Base-by-base conservation (phyloP, 2,329 filamentous ascomycete species). In the Colletotrichum sp. region DNA sequence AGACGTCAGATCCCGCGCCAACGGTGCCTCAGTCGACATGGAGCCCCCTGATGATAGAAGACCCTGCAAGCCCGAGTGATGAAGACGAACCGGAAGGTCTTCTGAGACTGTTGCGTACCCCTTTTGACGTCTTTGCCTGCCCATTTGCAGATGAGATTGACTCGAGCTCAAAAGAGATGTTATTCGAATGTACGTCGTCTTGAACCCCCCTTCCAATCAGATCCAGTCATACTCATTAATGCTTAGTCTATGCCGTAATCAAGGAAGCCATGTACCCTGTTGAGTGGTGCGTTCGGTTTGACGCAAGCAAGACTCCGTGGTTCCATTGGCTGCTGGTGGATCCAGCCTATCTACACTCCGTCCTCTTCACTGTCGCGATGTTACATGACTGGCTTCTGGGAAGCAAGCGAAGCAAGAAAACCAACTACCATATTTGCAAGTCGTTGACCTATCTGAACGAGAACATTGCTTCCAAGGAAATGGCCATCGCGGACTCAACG, bases 271-370 rank as follows among this genome's bases (percentile, higher is more conserved):
- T 83, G 63, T 83, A 82, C 18, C 82, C 82, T 1, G 74, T 78
- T 32, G 82, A 83, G 60, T 79, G 79, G 78, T 83, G 82, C 63
- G 76, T 81, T 67, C 72, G 78, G 1, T 48, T 73, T 2, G 81
- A 83, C 67, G 26, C 16, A 4, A 72, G 75, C 36, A 81, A 78
- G 6, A 76, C 39, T 0, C 39, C 67, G 39, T 83, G 82, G 80
- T 82, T 81, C 43, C 74, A 78, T n/a, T 83, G 82, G 81, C 73
- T 83, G 7, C 70, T 80, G 3, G 73, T 78, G 39, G 80, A 83
- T 26, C 64, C 77, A 0, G 69, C 78, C 21, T 83, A 82, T 7
- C 69, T 82, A 2, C 78, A 82, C 61, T 68, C 74, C 26, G 32
- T 78, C 4, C 75, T 82, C 13, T 82, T 82, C 63, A 79, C 79